Evolutionary conservation across 2,329 filamentous ascomycete species (phyloP).

Genomic region (Epichloe scottii): DNA sequence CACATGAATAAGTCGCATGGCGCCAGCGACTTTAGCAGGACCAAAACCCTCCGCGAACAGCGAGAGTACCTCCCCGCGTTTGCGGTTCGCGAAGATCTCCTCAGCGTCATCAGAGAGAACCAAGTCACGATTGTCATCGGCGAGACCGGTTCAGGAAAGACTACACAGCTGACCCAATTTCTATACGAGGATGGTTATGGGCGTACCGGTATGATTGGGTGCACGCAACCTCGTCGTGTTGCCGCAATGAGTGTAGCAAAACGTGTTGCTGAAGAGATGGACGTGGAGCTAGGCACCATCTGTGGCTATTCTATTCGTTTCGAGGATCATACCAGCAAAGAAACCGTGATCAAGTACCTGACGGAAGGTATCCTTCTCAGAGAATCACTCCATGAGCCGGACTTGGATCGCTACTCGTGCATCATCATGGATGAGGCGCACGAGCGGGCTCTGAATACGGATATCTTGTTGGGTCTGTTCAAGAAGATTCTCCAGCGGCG

Average conservation of each 20-base stretch:
- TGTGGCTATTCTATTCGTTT: conserved; percentile 98
- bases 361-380: conserved; percentile 90
- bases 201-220: conserved; percentile 79
- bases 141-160: conserved; percentile 95
- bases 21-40: conserved; percentile 85
- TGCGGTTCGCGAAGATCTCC: conserved; percentile 83
- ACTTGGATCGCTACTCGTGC: conserved; percentile 91
- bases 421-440: conserved; percentile 99
- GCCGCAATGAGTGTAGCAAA: conserved; percentile 99
- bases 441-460: conserved; percentile 90
- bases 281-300: conserved; percentile 71
- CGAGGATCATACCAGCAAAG: conserved; percentile 92
- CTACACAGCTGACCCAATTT: conserved; percentile 93
- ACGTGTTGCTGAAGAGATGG: conserved; percentile 97
- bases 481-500: conserved; percentile 90
- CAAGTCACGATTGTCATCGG: conserved; percentile 95
- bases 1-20: conserved; percentile 80
- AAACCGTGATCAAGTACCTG: conserved; percentile 98
- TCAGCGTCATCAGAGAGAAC: conserved; percentile 88
- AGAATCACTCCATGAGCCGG: conserved; percentile 84
- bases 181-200: conserved; percentile 91
- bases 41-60: conserved; percentile 81
- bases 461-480: conserved; percentile 93
- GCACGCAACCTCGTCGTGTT: conserved; percentile 90
- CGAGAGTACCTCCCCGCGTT: conserved; percentile 90